Conservation (phyloP, 768 basidiomycete species). For the Termitomyces eurrhizus region DNA sequence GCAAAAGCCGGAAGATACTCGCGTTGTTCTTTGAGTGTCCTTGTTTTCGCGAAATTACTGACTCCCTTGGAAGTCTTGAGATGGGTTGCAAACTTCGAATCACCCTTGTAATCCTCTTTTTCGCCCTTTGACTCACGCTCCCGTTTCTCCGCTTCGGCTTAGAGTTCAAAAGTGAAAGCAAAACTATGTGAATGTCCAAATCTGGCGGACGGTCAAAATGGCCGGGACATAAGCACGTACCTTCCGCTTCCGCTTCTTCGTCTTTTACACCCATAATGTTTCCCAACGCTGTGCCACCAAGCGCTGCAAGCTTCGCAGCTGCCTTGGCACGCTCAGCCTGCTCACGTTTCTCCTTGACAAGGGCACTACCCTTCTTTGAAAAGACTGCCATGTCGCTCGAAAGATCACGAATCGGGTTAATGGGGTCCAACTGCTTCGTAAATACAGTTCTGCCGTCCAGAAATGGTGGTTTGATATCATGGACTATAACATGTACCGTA, state of each 20-base stretch:
- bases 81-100: constrained; percentile 97
- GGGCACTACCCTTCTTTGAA: constrained; percentile 91
- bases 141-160: constrained; percentile 55
- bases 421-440: constrained; percentile 94
- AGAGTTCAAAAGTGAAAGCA: constrained; percentile 28
- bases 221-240: constrained; percentile 42
- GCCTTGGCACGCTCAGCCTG: constrained; percentile 95
- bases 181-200: constrained; percentile 80
- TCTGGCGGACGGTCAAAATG: constrained; percentile 31
- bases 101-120: constrained; percentile 81
- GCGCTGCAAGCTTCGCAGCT: constrained; percentile 88
- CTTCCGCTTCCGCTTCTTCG: constrained; percentile 89
- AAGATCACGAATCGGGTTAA: constrained; percentile 92
- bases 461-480: constrained; percentile 96
- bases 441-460: constrained; percentile 94
- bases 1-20: constrained; percentile 98
- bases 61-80: constrained; percentile 75
- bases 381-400: constrained; percentile 96
- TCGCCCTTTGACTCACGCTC: constrained; percentile 47
- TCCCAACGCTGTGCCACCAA: constrained; percentile 92
- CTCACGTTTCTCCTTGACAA: constrained; percentile 95
- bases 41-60: constrained; percentile 73
- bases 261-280: constrained; percentile 98
- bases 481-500: constrained; percentile 95
- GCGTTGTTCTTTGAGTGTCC: constrained; percentile 90